Evolutionary conservation across 257 asterid species (phyloP).

Genomic region (Plantago major): DNA sequence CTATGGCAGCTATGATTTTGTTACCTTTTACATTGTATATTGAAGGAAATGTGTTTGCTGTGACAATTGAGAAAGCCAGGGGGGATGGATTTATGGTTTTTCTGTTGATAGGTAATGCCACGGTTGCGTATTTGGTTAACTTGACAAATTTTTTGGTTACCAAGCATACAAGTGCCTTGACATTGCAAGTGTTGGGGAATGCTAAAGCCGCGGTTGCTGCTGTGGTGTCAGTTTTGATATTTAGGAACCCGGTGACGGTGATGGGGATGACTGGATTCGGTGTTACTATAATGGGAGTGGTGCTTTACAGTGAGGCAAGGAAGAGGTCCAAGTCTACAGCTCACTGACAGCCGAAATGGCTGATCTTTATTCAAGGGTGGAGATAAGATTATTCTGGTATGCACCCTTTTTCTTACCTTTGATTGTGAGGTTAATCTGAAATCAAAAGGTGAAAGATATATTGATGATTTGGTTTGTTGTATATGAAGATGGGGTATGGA

Average conservation of each 20-base stretch:
- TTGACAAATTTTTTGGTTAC: conserved; percentile 89
- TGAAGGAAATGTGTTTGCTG: conserved; percentile 71
- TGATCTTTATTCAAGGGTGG: conserved; percentile 14
- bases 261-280: conserved; percentile 95
- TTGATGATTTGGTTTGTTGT: conserved; percentile 31
- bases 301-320: conserved; percentile 93
- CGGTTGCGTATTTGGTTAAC: conserved; percentile 88
- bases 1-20: conserved; percentile 81
- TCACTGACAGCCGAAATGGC: conserved; percentile 44
- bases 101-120: conserved; percentile 60
- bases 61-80: conserved; percentile 59
- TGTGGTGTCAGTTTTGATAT: conserved; percentile 84
- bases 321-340: conserved; percentile 74
- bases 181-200: conserved; percentile 90
- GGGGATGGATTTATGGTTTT: conserved; percentile 69
- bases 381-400: conserved; percentile 16
- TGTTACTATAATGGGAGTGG: conserved; percentile 87
- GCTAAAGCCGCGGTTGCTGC: conserved; percentile 99
- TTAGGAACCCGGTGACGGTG: conserved; percentile 85
- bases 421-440: conserved; percentile 28
- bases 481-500: conserved; percentile 43
- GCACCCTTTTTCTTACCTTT: conserved; percentile 21
- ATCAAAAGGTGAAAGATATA: conserved; percentile 21
- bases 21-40: conserved; percentile 76
- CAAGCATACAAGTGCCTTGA: conserved; percentile 85